These are phyloP conservation scores for Tarenaya hassleriana DNA, from an alignment of 345 rosid species.

Conservation along the genomic window DNA sequence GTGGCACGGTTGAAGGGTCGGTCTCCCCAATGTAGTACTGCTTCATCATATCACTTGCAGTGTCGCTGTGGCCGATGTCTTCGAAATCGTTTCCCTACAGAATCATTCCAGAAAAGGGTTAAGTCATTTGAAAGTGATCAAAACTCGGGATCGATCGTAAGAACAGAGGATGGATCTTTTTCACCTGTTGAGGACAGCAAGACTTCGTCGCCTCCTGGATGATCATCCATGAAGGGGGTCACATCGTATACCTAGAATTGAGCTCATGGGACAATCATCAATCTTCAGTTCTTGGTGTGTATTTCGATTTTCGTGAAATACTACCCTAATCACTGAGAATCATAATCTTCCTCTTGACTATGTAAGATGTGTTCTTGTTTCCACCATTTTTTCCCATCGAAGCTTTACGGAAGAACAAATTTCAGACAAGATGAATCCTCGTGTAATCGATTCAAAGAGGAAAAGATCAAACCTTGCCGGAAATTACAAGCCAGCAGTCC, in stretches of 20 bases:
- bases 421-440: neutral
- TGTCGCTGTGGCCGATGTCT: slow-evolving; percentile 93
- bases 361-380: too few relatives aligned
- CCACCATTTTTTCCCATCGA: too few relatives aligned
- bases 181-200: slow-evolving; percentile 89
- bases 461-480: slow-evolving; percentile 74
- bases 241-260: slow-evolving; percentile 86
- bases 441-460: neutral
- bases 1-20: slow-evolving; percentile 51
- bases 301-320: too few relatives aligned
- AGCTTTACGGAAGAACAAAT: too few relatives aligned
- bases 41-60: slow-evolving; percentile 74
- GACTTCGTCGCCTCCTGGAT: slow-evolving; percentile 98
- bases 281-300: neutral
- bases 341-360: neutral
- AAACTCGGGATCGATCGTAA: neutral
- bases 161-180: too few relatives aligned
- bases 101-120: slow-evolving; percentile 2
- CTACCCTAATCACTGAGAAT: neutral
- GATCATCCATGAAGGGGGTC: slow-evolving; percentile 95
- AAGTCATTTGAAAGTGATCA: neutral
- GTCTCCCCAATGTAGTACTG: slow-evolving; percentile 72
- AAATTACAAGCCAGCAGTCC: slow-evolving; percentile 90
- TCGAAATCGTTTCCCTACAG: slow-evolving; percentile 85
- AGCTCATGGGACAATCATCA: neutral